Evolutionary conservation across 1,284 basidiomycete genomes (phyloP), one percentile per base, ranked within the genome.

Genomic region (Pterulicium gracile): DNA sequence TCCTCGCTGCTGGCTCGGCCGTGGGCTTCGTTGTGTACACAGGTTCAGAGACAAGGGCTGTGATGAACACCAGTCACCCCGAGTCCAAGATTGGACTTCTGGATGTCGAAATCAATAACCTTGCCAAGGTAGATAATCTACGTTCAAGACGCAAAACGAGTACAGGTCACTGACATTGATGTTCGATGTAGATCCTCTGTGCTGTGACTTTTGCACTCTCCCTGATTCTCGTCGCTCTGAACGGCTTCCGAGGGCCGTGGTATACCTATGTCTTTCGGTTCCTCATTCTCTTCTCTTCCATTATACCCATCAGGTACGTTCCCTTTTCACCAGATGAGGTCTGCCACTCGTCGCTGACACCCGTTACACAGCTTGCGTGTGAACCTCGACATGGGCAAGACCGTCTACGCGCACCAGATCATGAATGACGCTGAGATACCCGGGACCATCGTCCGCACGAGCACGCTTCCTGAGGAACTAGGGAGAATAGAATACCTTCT

Each of bases 371-470:
- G 92, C 72, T 70, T 99, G 45, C 88, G 96, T 20, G 95, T 99
- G 50, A 99, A 99, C 57, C 74, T 98, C 44, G 96, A 99, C 62
- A 98, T 99, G 94, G 96, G 95, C 50, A 99, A 99, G 69, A 98
- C 94, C 0, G 89, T 98, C 36, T 98, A 98, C 57, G 91, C 92
- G 0, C 81, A 88, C 42, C 89, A 95, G 56, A 98, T 98, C 50
- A 92, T 94, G 82, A 81, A 77, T 50, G 96, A 99, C 63, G 59
- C 58, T 36, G 92, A 98, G 64, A 98, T 99, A 53, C 90, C 91
- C 1, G 80, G 83, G 43, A 98, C 96, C 1, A 95, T 98, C 51
- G 96, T 98, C 2, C 76, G 96, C 21, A 98, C 96, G 2, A 92
- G 88, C 56, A 99, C 96, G 0, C 71, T 99, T 2, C 96, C 96